Conservation (phyloP, 768 basidiomycete genomes). For the Hericium rajendrae region DNA sequence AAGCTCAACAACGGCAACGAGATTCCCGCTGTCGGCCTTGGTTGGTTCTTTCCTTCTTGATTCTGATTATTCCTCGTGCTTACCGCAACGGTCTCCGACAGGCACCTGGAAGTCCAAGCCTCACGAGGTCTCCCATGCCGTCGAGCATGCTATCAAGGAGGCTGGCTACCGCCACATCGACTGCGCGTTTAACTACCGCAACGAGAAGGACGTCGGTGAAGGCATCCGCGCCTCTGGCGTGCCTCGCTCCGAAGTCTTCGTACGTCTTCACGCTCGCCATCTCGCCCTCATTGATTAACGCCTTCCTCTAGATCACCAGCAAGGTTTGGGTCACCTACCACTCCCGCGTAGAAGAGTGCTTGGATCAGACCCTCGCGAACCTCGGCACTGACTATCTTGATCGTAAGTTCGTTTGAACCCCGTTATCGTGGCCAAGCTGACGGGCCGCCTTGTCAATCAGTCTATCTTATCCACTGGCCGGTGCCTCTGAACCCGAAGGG, state of each 20-base stretch:
- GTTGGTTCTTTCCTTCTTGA: not conserved
- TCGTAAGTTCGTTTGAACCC: constrained; percentile 30
- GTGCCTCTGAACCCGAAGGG: constrained; percentile 63
- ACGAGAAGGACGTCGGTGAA: constrained; percentile 76
- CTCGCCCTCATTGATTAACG: not conserved
- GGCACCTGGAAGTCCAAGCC: constrained; percentile 79
- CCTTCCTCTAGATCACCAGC: constrained; percentile 48
- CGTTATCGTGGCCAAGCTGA: not conserved
- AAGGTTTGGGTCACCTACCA: constrained; percentile 66
- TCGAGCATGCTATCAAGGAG: constrained; percentile 62
- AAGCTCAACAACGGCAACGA: constrained; percentile 2
- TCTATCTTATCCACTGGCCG: constrained; percentile 78
- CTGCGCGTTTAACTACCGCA: constrained; percentile 64
- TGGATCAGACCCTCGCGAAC: constrained; percentile 66
- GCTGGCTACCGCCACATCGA: constrained; percentile 71
- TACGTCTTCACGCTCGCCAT: constrained; percentile 17
- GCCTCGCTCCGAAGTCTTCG: constrained; percentile 62
- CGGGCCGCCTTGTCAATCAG: constrained; percentile 12
- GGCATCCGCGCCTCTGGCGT: constrained; percentile 73
- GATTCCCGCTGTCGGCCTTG: constrained; percentile 1
- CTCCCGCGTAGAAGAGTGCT: constrained; percentile 57
- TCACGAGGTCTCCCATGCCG: constrained; percentile 63
- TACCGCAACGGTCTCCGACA: constrained; percentile 18
- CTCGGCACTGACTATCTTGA: constrained; percentile 85
- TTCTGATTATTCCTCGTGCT: not conserved